phyloP scores from a whole-genome alignment of 352 stramenopile genomes.

The Blastocystis sp. region DNA sequence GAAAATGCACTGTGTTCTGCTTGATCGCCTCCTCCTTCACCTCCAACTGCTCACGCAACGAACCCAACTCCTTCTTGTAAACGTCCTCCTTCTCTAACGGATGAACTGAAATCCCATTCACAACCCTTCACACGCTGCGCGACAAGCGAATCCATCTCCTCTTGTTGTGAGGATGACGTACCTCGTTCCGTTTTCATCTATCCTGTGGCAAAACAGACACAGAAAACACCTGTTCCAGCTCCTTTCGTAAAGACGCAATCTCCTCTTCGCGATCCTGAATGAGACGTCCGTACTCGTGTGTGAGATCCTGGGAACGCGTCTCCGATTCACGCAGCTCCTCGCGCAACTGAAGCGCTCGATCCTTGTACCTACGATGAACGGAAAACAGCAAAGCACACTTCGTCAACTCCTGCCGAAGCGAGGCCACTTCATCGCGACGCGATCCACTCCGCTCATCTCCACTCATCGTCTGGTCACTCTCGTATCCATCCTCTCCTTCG shows the following conservation, averaged over 20 bases:
- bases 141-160: neutral
- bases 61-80: neutral
- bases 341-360: conserved; percentile 13
- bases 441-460: neutral
- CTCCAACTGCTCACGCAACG: neutral
- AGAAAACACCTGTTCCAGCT: conserved; percentile 5
- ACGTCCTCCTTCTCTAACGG: neutral
- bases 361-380: neutral
- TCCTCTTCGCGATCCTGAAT: conserved; percentile 34
- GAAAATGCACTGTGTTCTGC: neutral
- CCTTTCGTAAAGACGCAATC: neutral
- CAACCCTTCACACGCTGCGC: neutral
- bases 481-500: conserved; percentile 12
- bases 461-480: neutral
- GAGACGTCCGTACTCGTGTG: conserved; percentile 15
- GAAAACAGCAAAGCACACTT: neutral
- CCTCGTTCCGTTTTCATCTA: neutral
- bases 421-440: neutral
- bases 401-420: neutral
- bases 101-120: neutral
- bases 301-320: conserved; percentile 32
- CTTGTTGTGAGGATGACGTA: neutral
- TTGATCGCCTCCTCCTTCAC: neutral
- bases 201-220: neutral
- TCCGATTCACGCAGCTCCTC: conserved; percentile 40